Conservation (phyloP, 169 alveolate species). For the Plasmodium coatneyi region DNA sequence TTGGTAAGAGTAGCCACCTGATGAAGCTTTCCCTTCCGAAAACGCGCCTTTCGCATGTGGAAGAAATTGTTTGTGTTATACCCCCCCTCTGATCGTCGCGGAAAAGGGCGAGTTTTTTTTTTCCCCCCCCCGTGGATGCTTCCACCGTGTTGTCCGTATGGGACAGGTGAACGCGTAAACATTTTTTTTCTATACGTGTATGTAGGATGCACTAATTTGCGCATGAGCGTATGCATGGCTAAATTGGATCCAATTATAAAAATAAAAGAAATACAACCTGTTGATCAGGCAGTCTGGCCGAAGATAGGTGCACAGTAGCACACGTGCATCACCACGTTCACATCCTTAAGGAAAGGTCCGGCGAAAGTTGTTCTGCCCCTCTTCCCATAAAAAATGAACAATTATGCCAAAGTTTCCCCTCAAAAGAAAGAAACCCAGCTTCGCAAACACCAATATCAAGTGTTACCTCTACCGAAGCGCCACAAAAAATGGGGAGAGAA, state of each 20-base stretch:
- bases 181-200: background rate
- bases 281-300: background rate
- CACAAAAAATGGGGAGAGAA: background rate
- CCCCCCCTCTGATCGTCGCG: background rate
- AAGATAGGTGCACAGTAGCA: background rate
- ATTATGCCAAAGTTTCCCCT: constrained; percentile 48
- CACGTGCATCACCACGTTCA: background rate
- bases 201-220: background rate
- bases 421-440: constrained; percentile 20
- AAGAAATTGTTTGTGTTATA: background rate
- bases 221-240: background rate
- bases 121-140: background rate
- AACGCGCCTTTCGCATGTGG: background rate
- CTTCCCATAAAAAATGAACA: constrained; percentile 28
- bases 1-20: background rate
- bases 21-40: background rate
- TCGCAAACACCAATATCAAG: constrained; percentile 16
- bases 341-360: background rate
- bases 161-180: background rate
- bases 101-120: background rate
- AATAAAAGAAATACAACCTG: background rate
- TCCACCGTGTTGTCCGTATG: background rate
- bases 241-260: background rate
- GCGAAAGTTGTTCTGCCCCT: background rate
- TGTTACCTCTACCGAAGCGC: constrained; percentile 6